Conservation (phyloP, 768 basidiomycete species). For the Lactarius tabidus region DNA sequence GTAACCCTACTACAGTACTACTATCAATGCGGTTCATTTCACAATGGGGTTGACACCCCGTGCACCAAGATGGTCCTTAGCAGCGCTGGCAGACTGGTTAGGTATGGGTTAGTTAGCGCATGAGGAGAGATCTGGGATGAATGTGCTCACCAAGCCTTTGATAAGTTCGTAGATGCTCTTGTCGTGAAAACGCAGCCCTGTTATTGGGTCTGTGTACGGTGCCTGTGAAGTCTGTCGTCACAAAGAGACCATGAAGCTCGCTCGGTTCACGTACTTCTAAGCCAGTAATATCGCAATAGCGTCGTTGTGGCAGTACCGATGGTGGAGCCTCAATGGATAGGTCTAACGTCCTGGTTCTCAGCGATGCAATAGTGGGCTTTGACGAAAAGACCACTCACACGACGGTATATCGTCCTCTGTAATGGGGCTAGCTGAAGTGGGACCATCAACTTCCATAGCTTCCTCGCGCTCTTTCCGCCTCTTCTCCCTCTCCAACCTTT, state of each 20-base stretch:
- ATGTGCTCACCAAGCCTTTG: slow-evolving; percentile 56
- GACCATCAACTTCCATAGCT: slow-evolving; percentile 57
- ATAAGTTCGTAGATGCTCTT: slow-evolving; percentile 84
- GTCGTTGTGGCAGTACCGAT: slow-evolving; percentile 67
- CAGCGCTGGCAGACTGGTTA: slow-evolving; percentile 57
- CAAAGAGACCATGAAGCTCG: neutral
- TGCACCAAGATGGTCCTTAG: slow-evolving; percentile 73
- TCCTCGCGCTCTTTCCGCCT: slow-evolving; percentile 45
- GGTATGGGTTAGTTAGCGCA: neutral
- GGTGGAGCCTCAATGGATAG: slow-evolving; percentile 82
- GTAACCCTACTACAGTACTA: neutral
- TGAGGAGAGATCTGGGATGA: neutral
- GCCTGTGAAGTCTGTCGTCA: slow-evolving; percentile 42
- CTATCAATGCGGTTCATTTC: slow-evolving; percentile 25
- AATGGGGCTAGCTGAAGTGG: slow-evolving; percentile 25
- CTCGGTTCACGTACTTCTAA: slow-evolving; percentile 50
- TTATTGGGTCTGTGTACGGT: slow-evolving; percentile 79
- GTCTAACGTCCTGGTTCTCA: slow-evolving; percentile 40
- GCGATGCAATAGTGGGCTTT: neutral
- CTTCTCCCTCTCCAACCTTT: slow-evolving; percentile 61
- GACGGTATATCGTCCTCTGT: slow-evolving; percentile 64
- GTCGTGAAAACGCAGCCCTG: slow-evolving; percentile 77
- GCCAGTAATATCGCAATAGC: slow-evolving; percentile 85
- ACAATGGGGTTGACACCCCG: slow-evolving; percentile 39
- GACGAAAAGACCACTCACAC: slow-evolving; percentile 44